Conservation (phyloP, 2,329 filamentous ascomycete genomes). For the Fusarium proliferatum region DNA sequence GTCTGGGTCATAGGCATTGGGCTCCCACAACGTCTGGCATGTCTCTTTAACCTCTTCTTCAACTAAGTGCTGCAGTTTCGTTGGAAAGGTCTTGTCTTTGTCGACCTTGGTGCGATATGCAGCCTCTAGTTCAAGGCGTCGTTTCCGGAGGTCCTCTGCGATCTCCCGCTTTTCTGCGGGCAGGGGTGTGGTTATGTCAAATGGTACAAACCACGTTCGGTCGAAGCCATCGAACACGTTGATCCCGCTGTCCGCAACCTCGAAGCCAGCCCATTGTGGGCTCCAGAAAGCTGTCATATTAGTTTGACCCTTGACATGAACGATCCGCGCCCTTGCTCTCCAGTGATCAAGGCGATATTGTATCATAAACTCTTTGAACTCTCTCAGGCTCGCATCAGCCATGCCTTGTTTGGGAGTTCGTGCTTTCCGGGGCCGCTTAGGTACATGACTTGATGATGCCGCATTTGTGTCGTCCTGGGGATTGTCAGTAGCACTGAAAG, state of each 20-base stretch:
- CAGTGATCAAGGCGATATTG: conserved; percentile 32
- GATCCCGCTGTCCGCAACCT: conserved; percentile 11
- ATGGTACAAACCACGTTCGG: conserved; percentile 39
- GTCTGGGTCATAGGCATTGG: not conserved
- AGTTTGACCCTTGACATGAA: conserved; percentile 28
- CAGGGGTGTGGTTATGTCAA: conserved; percentile 19
- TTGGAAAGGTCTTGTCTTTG: not conserved
- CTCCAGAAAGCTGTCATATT: conserved; percentile 39
- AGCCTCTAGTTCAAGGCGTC: conserved; percentile 1
- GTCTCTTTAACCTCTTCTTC: conserved; percentile 28
- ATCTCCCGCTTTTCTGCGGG: conserved; percentile 15
- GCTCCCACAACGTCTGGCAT: conserved; percentile 37
- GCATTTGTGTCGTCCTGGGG: not conserved
- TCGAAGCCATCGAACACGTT: conserved; percentile 41
- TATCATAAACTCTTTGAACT: conserved; percentile 37
- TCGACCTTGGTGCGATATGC: not conserved
- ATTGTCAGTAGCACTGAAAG: not conserved
- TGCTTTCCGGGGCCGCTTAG: conserved; percentile 2
- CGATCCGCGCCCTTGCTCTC: conserved; percentile 31
- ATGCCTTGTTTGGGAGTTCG: not conserved
- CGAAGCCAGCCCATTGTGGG: conserved; percentile 16
- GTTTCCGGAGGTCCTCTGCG: conserved; percentile 16
- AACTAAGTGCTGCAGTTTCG: not conserved
- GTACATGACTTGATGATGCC: not conserved
- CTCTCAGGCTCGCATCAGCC: not conserved